phyloP scores from a whole-genome alignment of 768 basidiomycete species.

The Pleurotus cornucopiae region DNA sequence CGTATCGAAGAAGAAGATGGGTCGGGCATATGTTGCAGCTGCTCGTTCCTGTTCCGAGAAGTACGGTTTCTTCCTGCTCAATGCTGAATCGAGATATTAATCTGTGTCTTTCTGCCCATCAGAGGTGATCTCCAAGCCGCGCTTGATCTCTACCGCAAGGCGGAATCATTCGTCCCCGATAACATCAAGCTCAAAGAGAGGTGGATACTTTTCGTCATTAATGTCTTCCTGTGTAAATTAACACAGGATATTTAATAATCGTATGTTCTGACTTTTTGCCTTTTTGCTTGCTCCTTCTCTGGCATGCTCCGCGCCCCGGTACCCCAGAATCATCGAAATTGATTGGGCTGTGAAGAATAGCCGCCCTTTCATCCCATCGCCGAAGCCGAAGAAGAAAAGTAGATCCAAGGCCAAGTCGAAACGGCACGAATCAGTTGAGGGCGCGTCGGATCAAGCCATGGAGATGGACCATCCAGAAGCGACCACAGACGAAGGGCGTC shows the following conservation, averaged over 20 bases:
- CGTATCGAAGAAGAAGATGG: slow-evolving; percentile 75
- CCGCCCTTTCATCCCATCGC: slow-evolving; percentile 54
- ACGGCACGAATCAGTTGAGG: slow-evolving; percentile 20
- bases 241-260: slow-evolving; percentile 35
- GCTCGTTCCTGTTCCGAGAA: slow-evolving; percentile 80
- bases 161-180: slow-evolving; percentile 80
- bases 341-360: slow-evolving; percentile 72
- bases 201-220: slow-evolving; percentile 72
- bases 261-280: slow-evolving; percentile 20
- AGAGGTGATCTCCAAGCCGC: slow-evolving; percentile 82
- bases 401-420: slow-evolving; percentile 16
- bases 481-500: no score
- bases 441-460: slow-evolving; percentile 1
- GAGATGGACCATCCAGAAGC: background rate
- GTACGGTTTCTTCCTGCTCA: slow-evolving; percentile 29
- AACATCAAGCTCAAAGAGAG: slow-evolving; percentile 84
- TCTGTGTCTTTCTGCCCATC: background rate
- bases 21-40: slow-evolving; percentile 78
- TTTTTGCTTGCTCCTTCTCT: slow-evolving; percentile 14
- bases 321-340: slow-evolving; percentile 76
- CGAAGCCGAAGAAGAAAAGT: slow-evolving; percentile 33
- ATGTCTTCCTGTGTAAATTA: slow-evolving; percentile 59
- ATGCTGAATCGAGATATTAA: background rate
- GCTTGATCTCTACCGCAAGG: slow-evolving; percentile 78
- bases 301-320: background rate